phyloP scores from a whole-genome alignment of 441 rosid genomes.

The Croton laevigatus region DNA sequence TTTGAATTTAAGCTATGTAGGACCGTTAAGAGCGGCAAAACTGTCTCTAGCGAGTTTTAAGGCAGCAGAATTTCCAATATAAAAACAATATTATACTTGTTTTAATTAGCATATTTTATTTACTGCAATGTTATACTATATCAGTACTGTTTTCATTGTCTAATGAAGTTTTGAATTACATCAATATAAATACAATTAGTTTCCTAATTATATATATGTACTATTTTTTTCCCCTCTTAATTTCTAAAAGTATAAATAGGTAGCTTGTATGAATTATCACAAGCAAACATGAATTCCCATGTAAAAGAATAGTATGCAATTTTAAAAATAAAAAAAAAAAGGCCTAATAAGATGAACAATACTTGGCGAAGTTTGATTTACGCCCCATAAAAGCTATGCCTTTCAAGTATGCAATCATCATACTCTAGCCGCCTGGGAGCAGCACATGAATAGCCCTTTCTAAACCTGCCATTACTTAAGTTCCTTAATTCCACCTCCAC shows the following conservation, averaged over 20 bases:
- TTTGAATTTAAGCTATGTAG: too few species aligned
- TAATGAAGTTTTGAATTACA: not conserved
- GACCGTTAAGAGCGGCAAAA: too few species aligned
- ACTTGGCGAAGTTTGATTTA: constrained; percentile 1
- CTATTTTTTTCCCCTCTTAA: not conserved
- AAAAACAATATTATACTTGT: not conserved
- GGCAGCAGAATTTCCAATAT: too few species aligned
- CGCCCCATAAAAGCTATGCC: constrained; percentile 57
- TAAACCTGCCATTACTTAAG: constrained; percentile 39
- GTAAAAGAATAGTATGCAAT: not conserved
- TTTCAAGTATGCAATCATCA: constrained; percentile 58
- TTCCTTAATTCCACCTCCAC: constrained; percentile 62
- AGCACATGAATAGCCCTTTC: constrained; percentile 69
- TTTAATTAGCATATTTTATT: not conserved
- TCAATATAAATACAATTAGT: not conserved
- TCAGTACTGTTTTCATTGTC: not conserved
- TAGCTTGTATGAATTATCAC: not conserved
- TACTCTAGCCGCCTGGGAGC: constrained; percentile 40
- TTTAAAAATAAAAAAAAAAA: not conserved
- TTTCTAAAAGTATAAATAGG: not conserved
- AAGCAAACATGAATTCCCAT: not conserved
- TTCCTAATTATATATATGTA: not conserved
- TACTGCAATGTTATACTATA: not conserved
- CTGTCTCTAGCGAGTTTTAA: too few species aligned
- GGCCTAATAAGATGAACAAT: constrained; percentile 1